A percentile compares a stretch with the other conserved stretches of the same genome.
Conservation (phyloP, 331 rosid genomes). For the Acacia concinna region DNA sequence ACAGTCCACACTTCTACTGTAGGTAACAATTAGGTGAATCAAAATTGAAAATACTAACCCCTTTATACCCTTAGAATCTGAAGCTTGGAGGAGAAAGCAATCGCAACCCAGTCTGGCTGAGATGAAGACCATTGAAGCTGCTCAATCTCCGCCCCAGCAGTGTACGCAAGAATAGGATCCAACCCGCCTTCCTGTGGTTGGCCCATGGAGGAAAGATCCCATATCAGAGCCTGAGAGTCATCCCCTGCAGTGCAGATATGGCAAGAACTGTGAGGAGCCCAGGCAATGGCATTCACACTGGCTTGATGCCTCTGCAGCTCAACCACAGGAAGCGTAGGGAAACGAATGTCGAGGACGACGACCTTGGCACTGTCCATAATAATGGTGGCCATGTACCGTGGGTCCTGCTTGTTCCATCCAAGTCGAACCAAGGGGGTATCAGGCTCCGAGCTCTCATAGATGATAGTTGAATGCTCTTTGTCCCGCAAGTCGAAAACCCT, state of each 20-base stretch:
- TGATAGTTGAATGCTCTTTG: constrained; percentile 91
- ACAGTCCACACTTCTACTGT: not conserved
- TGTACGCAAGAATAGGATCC: constrained; percentile 95
- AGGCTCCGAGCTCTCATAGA: constrained; percentile 92
- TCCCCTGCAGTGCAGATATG: constrained; percentile 98
- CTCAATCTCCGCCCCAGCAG: constrained; percentile 97
- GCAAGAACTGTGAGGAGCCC: constrained; percentile 98
- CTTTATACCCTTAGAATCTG: constrained; percentile 93
- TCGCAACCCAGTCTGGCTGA: constrained; percentile 99
- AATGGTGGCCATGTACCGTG: constrained; percentile 93
- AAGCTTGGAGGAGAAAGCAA: constrained; percentile 91
- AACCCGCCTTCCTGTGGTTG: constrained; percentile 92
- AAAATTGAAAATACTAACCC: not conserved
- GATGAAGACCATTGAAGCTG: constrained; percentile 99
- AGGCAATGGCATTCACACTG: constrained; percentile 89
- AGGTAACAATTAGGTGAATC: not conserved
- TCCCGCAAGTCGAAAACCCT: constrained; percentile 92
- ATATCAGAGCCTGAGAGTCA: constrained; percentile 93
- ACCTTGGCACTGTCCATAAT: constrained; percentile 95
- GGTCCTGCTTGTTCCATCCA: constrained; percentile 99
- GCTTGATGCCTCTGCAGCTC: constrained; percentile 96
- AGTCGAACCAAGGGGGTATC: constrained; percentile 89
- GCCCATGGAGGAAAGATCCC: constrained; percentile 98
- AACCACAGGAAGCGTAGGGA: constrained; percentile 92
- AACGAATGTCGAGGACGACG: constrained; percentile 94